These are phyloP conservation scores for Areca catechu DNA, from an alignment of 176 grass and related monocot genomes.

Conservation along the genomic window DNA sequence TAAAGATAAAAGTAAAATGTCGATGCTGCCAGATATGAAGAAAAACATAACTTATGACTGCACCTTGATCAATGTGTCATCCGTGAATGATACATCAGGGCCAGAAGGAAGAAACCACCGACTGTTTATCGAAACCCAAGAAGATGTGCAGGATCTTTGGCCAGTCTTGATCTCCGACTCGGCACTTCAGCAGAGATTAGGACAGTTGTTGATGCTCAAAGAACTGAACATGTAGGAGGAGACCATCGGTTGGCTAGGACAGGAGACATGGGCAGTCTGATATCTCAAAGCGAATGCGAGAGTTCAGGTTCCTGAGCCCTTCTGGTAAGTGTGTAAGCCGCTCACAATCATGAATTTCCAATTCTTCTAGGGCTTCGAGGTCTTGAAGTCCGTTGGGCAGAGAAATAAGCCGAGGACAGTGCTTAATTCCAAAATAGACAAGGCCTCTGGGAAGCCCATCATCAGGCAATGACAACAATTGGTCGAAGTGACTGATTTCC, in stretches of 20 bases:
- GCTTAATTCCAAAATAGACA: constrained; percentile 9
- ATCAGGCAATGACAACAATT: constrained; percentile 19
- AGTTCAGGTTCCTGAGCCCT: constrained; percentile 9
- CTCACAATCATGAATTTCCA: constrained; percentile 28
- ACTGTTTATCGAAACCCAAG: too few species aligned
- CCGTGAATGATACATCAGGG: too few species aligned
- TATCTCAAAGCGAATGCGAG: constrained; percentile 23
- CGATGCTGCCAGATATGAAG: too few species aligned
- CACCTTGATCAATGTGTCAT: too few species aligned
- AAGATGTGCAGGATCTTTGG: too few species aligned
- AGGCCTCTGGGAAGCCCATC: constrained; percentile 24
- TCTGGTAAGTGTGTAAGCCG: constrained; percentile 16
- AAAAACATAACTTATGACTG: too few species aligned
- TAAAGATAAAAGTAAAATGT: too few species aligned
- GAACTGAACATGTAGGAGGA: constrained; percentile 24
- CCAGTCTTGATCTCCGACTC: too few species aligned
- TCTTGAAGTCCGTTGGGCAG: constrained; percentile 18
- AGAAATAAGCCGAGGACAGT: too few species aligned
- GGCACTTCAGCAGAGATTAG: too few species aligned
- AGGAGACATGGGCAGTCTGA: constrained; percentile 16
- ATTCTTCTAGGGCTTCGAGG: constrained; percentile 27
- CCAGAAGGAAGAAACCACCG: too few species aligned
- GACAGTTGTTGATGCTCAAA: constrained; percentile 24
- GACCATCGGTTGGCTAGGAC: not conserved
- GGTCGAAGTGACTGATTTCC: constrained; percentile 28